A percentile compares a stretch with the other conserved stretches of the same genome.
These are phyloP conservation scores for Apiospora hydei DNA, from an alignment of 2,329 filamentous ascomycete species.

Conservation along the genomic window DNA sequence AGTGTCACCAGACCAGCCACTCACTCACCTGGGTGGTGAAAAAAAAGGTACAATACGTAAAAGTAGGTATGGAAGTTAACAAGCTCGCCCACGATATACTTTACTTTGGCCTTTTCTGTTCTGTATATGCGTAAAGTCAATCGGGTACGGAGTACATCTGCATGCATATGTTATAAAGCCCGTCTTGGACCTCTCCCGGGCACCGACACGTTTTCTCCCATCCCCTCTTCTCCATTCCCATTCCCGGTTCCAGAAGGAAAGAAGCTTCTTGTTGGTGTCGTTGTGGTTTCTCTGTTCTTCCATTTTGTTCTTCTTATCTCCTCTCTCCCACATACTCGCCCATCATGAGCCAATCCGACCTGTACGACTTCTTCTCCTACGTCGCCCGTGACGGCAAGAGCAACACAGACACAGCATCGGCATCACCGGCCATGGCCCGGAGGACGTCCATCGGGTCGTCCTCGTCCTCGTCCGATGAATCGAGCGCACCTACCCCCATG, in stretches of 20 bases:
- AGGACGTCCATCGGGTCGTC: not conserved
- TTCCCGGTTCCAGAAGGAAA: not conserved
- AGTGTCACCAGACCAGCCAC: not conserved
- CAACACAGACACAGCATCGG: not conserved
- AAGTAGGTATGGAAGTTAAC: not conserved
- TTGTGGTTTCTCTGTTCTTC: not conserved
- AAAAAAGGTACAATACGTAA: too few relatives aligned
- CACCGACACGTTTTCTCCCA: not conserved
- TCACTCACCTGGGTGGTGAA: not conserved
- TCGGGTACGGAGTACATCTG: not conserved
- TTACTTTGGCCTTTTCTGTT: not conserved
- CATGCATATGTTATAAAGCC: not conserved
- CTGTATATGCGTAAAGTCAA: not conserved
- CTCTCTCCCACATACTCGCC: not conserved
- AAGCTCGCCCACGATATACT: not conserved
- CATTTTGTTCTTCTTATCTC: not conserved
- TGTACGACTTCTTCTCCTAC: conserved; percentile 18
- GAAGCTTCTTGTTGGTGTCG: not conserved
- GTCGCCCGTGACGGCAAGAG: conserved; percentile 13
- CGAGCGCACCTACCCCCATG: not conserved
- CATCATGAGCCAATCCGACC: conserved; percentile 17
- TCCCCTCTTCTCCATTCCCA: not conserved
- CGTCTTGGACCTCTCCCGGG: not conserved
- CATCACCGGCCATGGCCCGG: not conserved
- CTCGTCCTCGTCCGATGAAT: not conserved